A percentile compares a stretch with the other conserved stretches of the same genome.
These are phyloP conservation scores for barley (Hordeum vulgare) DNA, from an alignment of 176 grass and related monocot species.

Conservation along the genomic window MorexV3_pseudomolecules_assembly NC_058524.1:604640668-604641167, in stretches of 20 bases:
- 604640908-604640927: background rate
- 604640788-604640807: constrained; percentile 35
- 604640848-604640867: background rate
- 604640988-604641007: constrained; percentile 53
- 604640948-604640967: background rate
- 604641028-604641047: constrained; percentile 78
- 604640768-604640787: background rate
- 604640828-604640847: background rate
- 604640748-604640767: background rate
- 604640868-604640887: background rate
- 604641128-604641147: constrained; percentile 31
- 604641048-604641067: constrained; percentile 78
- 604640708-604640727: background rate
- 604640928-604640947: background rate
- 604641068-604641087: constrained; percentile 60
- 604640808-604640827: constrained; percentile 1
- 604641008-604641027: constrained; percentile 64
- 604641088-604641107: too few species aligned
- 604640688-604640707: constrained; percentile 24
- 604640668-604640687: background rate
- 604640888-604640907: background rate
- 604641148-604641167: constrained; percentile 22
- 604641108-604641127: constrained; percentile 18
- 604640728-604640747: background rate
- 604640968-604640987: background rate